Evolutionary conservation across 2,329 filamentous ascomycete species (phyloP), one percentile per base, ranked within the genome.

Genomic region (Colletotrichum cordylinicola): DNA sequence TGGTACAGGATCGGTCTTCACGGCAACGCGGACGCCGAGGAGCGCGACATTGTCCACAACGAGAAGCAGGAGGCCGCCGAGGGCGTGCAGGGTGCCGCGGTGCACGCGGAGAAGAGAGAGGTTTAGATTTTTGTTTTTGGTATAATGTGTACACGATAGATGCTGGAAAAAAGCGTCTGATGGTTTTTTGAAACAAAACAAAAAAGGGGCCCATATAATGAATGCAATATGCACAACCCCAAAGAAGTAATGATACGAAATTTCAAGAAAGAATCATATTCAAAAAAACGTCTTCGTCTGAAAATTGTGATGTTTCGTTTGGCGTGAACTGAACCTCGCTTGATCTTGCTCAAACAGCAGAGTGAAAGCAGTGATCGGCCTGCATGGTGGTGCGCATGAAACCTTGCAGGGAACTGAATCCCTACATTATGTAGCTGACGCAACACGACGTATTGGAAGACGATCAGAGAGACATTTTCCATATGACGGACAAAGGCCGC

Each of bases 1-100:
- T 96, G 94, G 94, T 92, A 94, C 83, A 89, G 90, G 83, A 95
- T 96, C 78, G 94, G 94, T 37, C 85, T 87, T 1, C 81, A 88
- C 78, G 90, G 90, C 1, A 90, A 91, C 80, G 80, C 80, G 77
- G 88, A 91, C 79, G 90, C 90, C 9, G 88, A 90, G 7, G 79
- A 82, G 65, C 84, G 85, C 78, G 89, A 90, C 48, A 78, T 81
- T 58, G 86, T 81, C 2, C 80, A 84, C 37, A 80, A 85, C 70
- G 87, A 90, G 82, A 89, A 90, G 84, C 81, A 87, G 78, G 81
- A 82, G 24, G 79, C 80, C 16, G 83, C 82, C 0, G 82, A 83
- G 55, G 84, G 84, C 55, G 79, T 78, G 8, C 80, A 79, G 3
- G 82, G 80, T 3, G 78, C 77, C 12, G 81, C 81, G 0, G 78